A percentile compares a stretch with the other conserved stretches of the same genome.
These are phyloP conservation scores for Chytridiales sp. DNA, from an alignment of 371 early-diverging fungal genomes.

Conservation along the genomic window DNA sequence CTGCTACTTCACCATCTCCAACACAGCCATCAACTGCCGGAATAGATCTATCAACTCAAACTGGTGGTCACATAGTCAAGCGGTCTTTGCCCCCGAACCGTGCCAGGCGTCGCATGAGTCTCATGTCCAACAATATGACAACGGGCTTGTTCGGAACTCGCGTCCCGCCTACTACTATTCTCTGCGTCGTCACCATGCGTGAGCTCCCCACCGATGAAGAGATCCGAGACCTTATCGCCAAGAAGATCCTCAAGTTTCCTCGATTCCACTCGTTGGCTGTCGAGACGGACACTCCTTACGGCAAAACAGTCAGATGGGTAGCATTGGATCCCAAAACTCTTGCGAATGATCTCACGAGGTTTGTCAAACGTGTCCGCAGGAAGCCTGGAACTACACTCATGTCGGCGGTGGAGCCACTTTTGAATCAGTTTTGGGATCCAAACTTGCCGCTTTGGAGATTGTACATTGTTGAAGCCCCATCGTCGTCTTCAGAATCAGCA, in stretches of 20 bases:
- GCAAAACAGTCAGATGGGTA: not conserved
- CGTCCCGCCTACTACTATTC: slow-evolving; percentile 5
- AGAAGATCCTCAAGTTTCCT: not conserved
- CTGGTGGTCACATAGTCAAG: not conserved
- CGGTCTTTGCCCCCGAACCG: not conserved
- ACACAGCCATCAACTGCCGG: not conserved
- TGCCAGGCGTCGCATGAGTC: slow-evolving; percentile 4
- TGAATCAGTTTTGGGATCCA: slow-evolving; percentile 13
- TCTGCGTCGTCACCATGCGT: slow-evolving; percentile 2
- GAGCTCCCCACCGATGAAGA: not conserved
- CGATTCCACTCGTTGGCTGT: slow-evolving; percentile 1
- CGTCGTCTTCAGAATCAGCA: too few species aligned
- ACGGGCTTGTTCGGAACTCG: not conserved
- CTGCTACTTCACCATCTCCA: not conserved
- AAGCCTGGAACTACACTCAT: not conserved
- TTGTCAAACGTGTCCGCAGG: not conserved
- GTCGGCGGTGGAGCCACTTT: not conserved
- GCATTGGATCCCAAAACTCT: not conserved
- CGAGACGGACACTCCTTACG: not conserved
- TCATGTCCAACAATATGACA: not conserved
- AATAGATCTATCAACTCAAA: too few species aligned
- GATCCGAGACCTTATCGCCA: not conserved
- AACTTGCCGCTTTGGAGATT: slow-evolving; percentile 6
- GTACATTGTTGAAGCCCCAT: slow-evolving; percentile 4
- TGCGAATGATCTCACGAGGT: not conserved